A percentile compares a stretch with the other conserved stretches of the same genome.
phyloP scores from a whole-genome alignment of 768 basidiomycete species.

The Boletus rubropictus region DNA sequence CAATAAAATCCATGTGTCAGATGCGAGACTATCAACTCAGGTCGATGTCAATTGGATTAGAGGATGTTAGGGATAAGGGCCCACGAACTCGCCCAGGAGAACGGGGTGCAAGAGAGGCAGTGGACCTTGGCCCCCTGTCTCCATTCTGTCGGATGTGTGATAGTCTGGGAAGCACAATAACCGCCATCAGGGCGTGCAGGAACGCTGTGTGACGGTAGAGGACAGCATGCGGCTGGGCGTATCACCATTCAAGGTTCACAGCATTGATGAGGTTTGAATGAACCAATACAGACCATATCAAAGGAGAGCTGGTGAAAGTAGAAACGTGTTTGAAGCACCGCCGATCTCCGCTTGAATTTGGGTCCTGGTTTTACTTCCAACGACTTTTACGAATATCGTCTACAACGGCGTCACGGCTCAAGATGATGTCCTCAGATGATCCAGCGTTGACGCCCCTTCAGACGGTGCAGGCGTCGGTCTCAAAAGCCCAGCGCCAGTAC shows the following conservation, averaged over 20 bases:
- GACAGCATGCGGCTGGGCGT: background rate
- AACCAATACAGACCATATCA: too few species aligned
- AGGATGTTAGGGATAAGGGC: background rate
- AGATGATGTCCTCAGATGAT: slow-evolving; percentile 34
- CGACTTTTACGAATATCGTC: too few species aligned
- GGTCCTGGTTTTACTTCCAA: too few species aligned
- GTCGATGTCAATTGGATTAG: background rate
- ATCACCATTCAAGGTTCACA: too few species aligned
- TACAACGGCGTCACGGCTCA: slow-evolving; percentile 7
- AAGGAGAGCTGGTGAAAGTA: too few species aligned
- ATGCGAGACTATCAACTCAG: background rate
- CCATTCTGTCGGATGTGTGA: background rate
- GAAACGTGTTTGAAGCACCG: background rate
- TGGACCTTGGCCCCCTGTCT: too few species aligned
- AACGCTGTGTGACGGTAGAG: background rate
- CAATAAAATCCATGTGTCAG: background rate
- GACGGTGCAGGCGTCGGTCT: slow-evolving; percentile 22
- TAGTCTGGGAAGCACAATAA: too few species aligned
- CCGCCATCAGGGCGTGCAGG: background rate
- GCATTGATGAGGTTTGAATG: too few species aligned
- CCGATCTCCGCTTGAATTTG: slow-evolving; percentile 10
- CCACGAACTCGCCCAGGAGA: background rate
- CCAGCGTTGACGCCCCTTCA: slow-evolving; percentile 25
- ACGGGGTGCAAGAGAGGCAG: background rate
- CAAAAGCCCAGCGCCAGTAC: slow-evolving; percentile 66